Base-by-base conservation (phyloP, 2,329 filamentous ascomycete species). In the Claviceps cyperi region DNA sequence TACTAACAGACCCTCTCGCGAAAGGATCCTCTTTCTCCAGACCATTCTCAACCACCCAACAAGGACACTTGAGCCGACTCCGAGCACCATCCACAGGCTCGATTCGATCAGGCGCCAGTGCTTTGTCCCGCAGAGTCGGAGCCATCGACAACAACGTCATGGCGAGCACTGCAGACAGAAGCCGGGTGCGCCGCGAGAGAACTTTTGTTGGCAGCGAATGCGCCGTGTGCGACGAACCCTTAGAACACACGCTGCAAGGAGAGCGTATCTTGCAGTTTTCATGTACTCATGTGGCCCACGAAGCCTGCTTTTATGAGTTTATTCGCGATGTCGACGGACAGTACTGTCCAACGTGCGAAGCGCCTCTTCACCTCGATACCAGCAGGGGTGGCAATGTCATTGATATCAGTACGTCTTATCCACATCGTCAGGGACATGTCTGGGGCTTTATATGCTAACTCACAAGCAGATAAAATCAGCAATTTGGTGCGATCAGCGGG, bases 261-360 rank as follows among this genome's bases (percentile, higher is more conserved):
- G 92, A 98, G 70, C 82, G 89, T 57, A 89, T 98, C 54, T 73
- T 98, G 49, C 92, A 97, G 64, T 92, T 98, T 61, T 94, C 90
- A 5, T 98, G 92, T 68, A 80, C 83, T n/a, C 92, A 98, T 67
- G 91, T 98, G 53, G 89, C 91, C 11, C 92, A 98, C 64, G 92
- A 97, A 66, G 92, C 91, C 37, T 98, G 92, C 69, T 97, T 98
- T 64, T 97, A 97, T 69, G 92, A 98, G 67, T 96, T 94, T 64
- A 94, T 98, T 59, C 86, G 87, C 61, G 91, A 96, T 62, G 86
- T 91, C 52, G 90, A 97, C 58, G 86, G 86, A 49, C 89, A 97
- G 61, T 90, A 88, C 61, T 98, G 92, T 68, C 92, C 92, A 28
- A 85, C 86, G 56, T 98, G 92, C 68, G 85, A 95, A 71, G 86